Base-by-base conservation (phyloP, 2,329 filamentous ascomycete species). In the Helminthosporium solani region DNA sequence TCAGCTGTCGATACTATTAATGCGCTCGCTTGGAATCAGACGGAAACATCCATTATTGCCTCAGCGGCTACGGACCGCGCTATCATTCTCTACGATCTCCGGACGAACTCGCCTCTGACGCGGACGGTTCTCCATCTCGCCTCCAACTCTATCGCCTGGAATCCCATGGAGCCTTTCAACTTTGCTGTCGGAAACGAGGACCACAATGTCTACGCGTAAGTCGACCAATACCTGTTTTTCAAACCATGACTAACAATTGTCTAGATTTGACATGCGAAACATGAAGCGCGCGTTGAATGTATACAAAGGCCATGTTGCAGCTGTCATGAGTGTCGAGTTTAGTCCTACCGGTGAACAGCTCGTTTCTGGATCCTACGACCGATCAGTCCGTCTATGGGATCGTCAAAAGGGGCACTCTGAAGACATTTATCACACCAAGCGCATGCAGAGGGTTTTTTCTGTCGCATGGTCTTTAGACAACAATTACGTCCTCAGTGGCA, bases 291-390 rank as follows among this genome's bases (percentile, higher is more conserved):
- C 92, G 0, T 75, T 95, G 50, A 96, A 97, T 66, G 84, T 96
- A 7, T 78, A 95, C 43, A 94, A 92, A 70, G 89, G 92, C 60
- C 90, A 95, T 66, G 90, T 95, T 39, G 82, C 84, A 7, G 94
- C 94, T 16, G 91, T 96, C 19, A 96, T 96, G 89, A 91, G 95
- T 68, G 86, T 99, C 33, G 90, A 96, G 64, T 99, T 92, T 73
- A 91, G 86, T 39, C 92, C 94, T 0, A 97, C 94, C 0, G 94
- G 94, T 49, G 87, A 96, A 68, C 91, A 96, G 68, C 81, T 99
- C 36, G 90, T 97, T 16, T 89, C 86, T 12, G 94, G 89, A 4
- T 90, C 87, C 0, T 95, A 94, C 73, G 89, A 95, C 66, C 84
- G 90, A 51, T 96, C 90, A 3, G 78, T 99, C 42, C 84, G 94